Percentiles rank a stretch among this genome's conserved stretches.
phyloP scores from a whole-genome alignment of 2,329 filamentous ascomycete genomes.

The Aspergillus sp. region DNA sequence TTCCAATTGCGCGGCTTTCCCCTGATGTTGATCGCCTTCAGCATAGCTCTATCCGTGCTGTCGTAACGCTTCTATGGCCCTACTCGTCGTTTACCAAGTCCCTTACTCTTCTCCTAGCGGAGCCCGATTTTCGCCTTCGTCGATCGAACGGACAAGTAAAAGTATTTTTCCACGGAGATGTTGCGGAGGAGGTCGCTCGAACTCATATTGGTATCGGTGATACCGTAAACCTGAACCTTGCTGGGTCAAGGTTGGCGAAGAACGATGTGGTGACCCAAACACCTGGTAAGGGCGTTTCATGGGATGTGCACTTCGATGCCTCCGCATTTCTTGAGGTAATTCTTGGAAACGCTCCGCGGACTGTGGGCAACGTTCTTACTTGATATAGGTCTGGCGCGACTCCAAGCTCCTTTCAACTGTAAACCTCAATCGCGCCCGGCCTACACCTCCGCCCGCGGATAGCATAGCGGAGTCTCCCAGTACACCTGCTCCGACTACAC shows the following conservation, averaged over 20 bases:
- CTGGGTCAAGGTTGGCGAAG: constrained; percentile 65
- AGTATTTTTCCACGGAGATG: constrained; percentile 68
- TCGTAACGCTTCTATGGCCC: constrained; percentile 86
- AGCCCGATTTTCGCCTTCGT: constrained; percentile 79
- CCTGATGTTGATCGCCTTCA: constrained; percentile 31
- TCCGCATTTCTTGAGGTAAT: constrained; percentile 36
- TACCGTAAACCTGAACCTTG: constrained; percentile 66
- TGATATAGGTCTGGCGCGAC: constrained; percentile 27
- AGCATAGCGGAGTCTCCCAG: constrained; percentile 19
- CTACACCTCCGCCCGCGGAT: constrained; percentile 23
- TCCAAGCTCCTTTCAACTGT: constrained; percentile 38
- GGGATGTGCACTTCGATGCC: constrained; percentile 54
- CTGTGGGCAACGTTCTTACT: constrained; percentile 1
- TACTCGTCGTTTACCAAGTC: constrained; percentile 76
- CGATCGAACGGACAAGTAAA: constrained; percentile 77
- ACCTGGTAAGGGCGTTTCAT: constrained; percentile 57
- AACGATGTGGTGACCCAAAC: constrained; percentile 53
- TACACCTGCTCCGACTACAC: constrained; percentile 28
- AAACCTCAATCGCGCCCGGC: constrained; percentile 51
- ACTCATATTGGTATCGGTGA: constrained; percentile 76
- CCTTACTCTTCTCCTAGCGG: constrained; percentile 77
- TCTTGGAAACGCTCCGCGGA: neutral
- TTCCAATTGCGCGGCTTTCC: constrained; percentile 44
- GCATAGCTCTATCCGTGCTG: constrained; percentile 57
- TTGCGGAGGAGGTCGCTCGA: constrained; percentile 67